Evolutionary conservation across 768 basidiomycete species (phyloP), one percentile per base, ranked within the genome.

Genomic region (Mycena maculata): DNA sequence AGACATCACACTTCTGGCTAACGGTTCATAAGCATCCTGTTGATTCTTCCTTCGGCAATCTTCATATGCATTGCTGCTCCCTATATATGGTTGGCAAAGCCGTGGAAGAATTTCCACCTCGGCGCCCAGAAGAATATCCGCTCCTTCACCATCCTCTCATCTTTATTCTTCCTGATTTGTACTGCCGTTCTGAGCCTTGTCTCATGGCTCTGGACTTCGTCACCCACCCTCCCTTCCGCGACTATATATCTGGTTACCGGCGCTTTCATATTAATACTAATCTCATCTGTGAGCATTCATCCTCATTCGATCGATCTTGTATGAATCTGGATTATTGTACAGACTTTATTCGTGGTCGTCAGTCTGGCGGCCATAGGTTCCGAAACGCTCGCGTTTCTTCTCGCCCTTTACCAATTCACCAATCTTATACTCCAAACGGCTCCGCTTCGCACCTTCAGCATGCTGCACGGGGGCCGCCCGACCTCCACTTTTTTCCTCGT

Each of bases 401-500:
- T 63, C 20, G 61, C 57, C 31, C 22, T 69, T 23, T 69, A 64
- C 42, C 67, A 63, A 30, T 60, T 53, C 8, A 31, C 65, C 15
- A 59, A 9, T 54, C 42, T 69, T 13, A 52, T 69, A 22, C 67
- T 69, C 18, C 61, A 64, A 57, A 47, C 33, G 31, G 63, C 61
- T 39, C 67, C 56, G 15, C 55, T 69, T 42, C 62, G 67, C 4
- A 69, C 67, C 20, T 69, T 69, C 30, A n/a, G n/a, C n/a, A 53
- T 58, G 11, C 30, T 59, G 4, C 23, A 27, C 20, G 50, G 63
- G 6, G 53, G 45, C 39, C 45, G 31, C 33, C 28, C 67, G 9
- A 65, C 52, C 16, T 65, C 67, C 8, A 23, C 22, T 9, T 39
- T 69, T 33, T 69, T 69, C 45, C 30, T 65, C 25, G 27, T 31